Conservation (phyloP, 1,284 basidiomycete genomes). For the Uromyces viciae-fabae region DNA sequence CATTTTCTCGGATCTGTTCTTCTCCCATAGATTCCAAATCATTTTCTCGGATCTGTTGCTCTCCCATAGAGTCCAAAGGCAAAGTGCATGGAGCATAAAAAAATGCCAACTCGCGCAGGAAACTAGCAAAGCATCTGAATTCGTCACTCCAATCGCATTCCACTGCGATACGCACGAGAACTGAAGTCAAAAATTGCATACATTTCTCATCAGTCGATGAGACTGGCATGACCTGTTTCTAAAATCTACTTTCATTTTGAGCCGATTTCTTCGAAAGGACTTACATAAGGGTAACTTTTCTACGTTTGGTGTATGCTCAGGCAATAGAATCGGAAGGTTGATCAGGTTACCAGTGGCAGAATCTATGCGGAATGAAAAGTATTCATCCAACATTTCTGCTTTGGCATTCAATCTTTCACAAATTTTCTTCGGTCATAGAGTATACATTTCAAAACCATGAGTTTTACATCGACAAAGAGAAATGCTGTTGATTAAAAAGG, state of each 20-base stretch:
- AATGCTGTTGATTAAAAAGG: no score
- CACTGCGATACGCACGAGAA: slow-evolving; percentile 52
- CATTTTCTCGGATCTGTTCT: not conserved
- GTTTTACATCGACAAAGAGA: no score
- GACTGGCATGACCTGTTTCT: slow-evolving; percentile 39
- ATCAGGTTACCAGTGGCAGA: slow-evolving; percentile 64
- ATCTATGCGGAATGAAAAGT: slow-evolving; percentile 75
- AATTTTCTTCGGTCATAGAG: slow-evolving; percentile 49
- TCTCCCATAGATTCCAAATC: not conserved
- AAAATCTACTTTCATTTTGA: no score
- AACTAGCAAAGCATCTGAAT: slow-evolving; percentile 74
- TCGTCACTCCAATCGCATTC: slow-evolving; percentile 86
- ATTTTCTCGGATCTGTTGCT: not conserved
- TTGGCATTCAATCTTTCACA: slow-evolving; percentile 56
- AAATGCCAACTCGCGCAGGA: slow-evolving; percentile 82
- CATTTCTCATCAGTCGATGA: not conserved
- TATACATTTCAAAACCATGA: not conserved
- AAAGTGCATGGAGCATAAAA: slow-evolving; percentile 70
- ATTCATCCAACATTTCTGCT: slow-evolving; percentile 84
- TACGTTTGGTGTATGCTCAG: slow-evolving; percentile 78
- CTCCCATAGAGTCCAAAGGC: not conserved
- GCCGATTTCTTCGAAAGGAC: slow-evolving; percentile 49
- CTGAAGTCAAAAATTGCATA: slow-evolving; percentile 28
- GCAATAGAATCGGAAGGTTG: slow-evolving; percentile 73
- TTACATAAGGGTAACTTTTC: slow-evolving; percentile 71